phyloP scores from a whole-genome alignment of 2,329 filamentous ascomycete genomes.

The Curvularia lunata region DNA sequence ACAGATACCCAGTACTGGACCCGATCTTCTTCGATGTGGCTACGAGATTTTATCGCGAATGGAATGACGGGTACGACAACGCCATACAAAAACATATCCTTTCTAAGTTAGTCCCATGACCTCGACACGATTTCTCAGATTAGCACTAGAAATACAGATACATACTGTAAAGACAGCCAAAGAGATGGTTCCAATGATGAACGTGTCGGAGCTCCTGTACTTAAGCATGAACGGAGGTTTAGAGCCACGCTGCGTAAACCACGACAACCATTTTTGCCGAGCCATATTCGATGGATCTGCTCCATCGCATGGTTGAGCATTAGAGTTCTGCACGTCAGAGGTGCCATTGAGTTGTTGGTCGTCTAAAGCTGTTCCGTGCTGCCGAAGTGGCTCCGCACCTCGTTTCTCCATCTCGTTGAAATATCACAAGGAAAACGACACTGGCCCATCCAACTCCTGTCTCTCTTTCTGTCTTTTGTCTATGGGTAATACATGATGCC shows the following conservation, averaged over 20 bases:
- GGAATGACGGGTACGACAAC: slow-evolving; percentile 75
- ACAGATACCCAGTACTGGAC: slow-evolving; percentile 75
- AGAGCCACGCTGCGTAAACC: slow-evolving; percentile 38
- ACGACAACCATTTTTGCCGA: slow-evolving; percentile 35
- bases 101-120: slow-evolving; percentile 6
- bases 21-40: slow-evolving; percentile 53
- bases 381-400: neutral
- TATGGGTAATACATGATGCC: neutral
- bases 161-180: slow-evolving; percentile 49
- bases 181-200: slow-evolving; percentile 44
- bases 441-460: neutral
- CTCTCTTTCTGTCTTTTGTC: neutral
- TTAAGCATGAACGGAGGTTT: slow-evolving; percentile 43
- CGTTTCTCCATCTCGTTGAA: neutral
- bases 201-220: slow-evolving; percentile 42
- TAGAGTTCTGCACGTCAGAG: neutral
- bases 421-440: neutral
- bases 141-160: neutral
- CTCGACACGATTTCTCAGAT: neutral
- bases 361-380: neutral
- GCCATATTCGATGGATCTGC: slow-evolving; percentile 14
- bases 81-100: slow-evolving; percentile 68
- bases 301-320: neutral
- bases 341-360: neutral
- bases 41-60: slow-evolving; percentile 65